phyloP scores from a whole-genome alignment of 2,329 filamentous ascomycete genomes.

The Claviceps monticola region DNA sequence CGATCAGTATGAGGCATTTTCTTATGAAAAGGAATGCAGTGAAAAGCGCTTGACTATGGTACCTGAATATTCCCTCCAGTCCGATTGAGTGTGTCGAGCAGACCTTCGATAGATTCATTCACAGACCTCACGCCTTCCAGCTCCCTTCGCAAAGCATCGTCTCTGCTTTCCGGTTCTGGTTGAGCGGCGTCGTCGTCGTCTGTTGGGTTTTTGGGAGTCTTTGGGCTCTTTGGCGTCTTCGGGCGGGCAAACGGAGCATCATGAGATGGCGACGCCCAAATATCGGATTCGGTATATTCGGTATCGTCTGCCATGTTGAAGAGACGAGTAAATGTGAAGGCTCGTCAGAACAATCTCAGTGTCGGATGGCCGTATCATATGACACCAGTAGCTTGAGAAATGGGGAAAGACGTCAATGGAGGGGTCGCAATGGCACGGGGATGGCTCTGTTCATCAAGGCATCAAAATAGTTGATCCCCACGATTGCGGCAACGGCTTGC shows the following conservation, averaged over 20 bases:
- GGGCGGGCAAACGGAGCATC: conserved; percentile 17
- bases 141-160: conserved; percentile 63
- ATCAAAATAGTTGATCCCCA: background rate
- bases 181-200: conserved; percentile 23
- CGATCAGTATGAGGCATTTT: background rate
- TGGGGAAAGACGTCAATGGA: background rate
- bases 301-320: conserved; percentile 28
- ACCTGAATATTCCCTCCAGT: conserved; percentile 69
- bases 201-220: conserved; percentile 32
- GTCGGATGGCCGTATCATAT: background rate
- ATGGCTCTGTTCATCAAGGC: background rate
- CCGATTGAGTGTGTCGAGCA: conserved; percentile 56
- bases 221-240: conserved; percentile 32
- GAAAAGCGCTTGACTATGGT: conserved; percentile 7
- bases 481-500: background rate
- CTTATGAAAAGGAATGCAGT: background rate
- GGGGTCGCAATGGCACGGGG: background rate
- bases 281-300: conserved; percentile 33
- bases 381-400: background rate
- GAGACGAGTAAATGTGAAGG: background rate
- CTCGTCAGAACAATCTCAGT: background rate
- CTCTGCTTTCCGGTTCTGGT: conserved; percentile 45
- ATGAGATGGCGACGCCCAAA: conserved; percentile 31
- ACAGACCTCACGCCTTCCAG: conserved; percentile 72
- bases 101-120: conserved; percentile 74